phyloP scores from a whole-genome alignment of 345 rosid species.

The Pugionium cornutum region DNA sequence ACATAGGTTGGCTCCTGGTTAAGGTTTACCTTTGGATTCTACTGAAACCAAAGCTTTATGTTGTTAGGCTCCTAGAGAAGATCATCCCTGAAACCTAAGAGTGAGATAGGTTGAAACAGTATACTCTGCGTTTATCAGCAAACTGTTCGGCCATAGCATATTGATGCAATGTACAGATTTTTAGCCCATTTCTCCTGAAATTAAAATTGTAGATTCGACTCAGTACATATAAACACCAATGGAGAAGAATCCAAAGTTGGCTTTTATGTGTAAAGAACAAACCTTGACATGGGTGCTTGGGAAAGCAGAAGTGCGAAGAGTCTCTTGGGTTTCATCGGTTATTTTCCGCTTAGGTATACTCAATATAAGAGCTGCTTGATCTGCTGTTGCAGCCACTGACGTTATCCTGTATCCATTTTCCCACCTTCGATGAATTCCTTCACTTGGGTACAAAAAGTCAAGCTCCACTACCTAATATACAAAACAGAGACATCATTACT shows the following conservation, averaged over 20 bases:
- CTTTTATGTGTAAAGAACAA: constrained; percentile 9
- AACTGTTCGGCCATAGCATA: constrained; percentile 71
- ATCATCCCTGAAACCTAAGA: constrained; percentile 27
- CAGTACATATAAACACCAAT: constrained; percentile 16
- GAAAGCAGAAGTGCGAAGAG: constrained; percentile 91
- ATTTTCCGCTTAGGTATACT: constrained; percentile 86
- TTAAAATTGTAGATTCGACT: background rate
- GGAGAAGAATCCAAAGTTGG: background rate
- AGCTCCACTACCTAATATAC: constrained; percentile 78
- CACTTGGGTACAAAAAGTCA: too few species aligned
- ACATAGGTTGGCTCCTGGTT: constrained; percentile 36
- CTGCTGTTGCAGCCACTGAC: constrained; percentile 87
- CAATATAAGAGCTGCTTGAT: constrained; percentile 88
- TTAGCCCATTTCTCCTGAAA: constrained; percentile 90
- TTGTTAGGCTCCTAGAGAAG: constrained; percentile 14
- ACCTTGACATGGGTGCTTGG: constrained; percentile 99
- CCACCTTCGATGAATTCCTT: too few species aligned
- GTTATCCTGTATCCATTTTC: constrained; percentile 62
- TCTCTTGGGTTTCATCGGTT: constrained; percentile 93
- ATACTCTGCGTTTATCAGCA: constrained; percentile 46
- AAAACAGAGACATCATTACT: constrained; percentile 12
- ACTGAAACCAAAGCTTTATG: constrained; percentile 31
- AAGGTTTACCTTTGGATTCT: constrained; percentile 36
- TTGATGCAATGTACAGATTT: constrained; percentile 50
- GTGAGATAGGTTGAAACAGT: constrained; percentile 16